Percentiles rank a stretch among this genome's conserved stretches.
Conservation (phyloP, 257 asterid genomes). For the Plantago elongata region DNA sequence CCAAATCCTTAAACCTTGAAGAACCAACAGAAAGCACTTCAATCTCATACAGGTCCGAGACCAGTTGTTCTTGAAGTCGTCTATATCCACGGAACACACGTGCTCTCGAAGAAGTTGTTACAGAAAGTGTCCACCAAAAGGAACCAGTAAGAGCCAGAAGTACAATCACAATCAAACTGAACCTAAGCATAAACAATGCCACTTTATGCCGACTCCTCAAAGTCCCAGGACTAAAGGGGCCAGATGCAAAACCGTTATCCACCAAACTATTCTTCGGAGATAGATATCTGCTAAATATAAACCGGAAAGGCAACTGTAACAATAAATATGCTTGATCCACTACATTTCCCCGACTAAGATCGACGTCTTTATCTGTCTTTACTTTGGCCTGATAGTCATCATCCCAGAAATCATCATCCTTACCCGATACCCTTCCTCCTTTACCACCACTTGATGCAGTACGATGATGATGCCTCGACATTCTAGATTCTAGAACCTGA, state of each 20-base stretch:
- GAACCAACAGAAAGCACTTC: conserved; percentile 76
- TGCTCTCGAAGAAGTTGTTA: conserved; percentile 69
- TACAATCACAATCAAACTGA: conserved; percentile 70
- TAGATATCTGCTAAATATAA: conserved; percentile 45
- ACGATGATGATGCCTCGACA: conserved; percentile 93
- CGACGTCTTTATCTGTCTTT: conserved; percentile 61
- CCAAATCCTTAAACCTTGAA: conserved; percentile 62
- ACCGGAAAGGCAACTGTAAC: conserved; percentile 49
- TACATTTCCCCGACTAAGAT: conserved; percentile 33
- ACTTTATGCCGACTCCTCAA: conserved; percentile 58
- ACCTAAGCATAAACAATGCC: conserved; percentile 45
- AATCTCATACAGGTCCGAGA: conserved; percentile 78
- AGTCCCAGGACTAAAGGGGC: conserved; percentile 58
- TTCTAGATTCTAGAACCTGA: conserved; percentile 55
- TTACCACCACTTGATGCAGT: conserved; percentile 63
- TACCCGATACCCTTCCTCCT: conserved; percentile 45
- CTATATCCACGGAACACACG: conserved; percentile 72
- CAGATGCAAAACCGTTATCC: conserved; percentile 65
- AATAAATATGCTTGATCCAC: conserved; percentile 41
- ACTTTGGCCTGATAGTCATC: conserved; percentile 86
- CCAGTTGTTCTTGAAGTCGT: conserved; percentile 80
- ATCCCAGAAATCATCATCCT: conserved; percentile 56
- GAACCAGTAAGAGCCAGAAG: conserved; percentile 84
- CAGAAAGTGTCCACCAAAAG: conserved; percentile 90
- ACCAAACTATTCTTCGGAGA: conserved; percentile 50